Evolutionary conservation across 2,329 filamentous ascomycete genomes (phyloP).

Genomic region (Sporothrix sp.): DNA sequence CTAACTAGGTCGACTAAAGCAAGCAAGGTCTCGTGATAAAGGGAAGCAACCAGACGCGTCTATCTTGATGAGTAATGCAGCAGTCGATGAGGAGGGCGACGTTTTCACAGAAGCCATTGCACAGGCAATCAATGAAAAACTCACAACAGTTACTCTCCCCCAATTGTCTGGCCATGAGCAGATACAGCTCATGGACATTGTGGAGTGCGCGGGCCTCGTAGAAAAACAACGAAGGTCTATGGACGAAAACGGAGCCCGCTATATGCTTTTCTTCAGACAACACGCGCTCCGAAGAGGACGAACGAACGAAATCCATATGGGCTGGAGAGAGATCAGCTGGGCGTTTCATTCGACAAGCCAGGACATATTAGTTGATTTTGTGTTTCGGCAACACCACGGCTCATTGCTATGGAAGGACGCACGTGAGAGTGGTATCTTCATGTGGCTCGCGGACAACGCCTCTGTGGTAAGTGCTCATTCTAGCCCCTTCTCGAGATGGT

Average conservation of each 20-base stretch:
- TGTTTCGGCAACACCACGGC: constrained; percentile 68
- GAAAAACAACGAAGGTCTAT: constrained; percentile 82
- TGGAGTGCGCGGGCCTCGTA: constrained; percentile 74
- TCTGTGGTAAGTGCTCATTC: constrained; percentile 52
- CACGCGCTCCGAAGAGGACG: constrained; percentile 61
- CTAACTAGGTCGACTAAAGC: background rate
- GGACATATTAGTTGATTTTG: constrained; percentile 79
- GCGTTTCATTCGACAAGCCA: constrained; percentile 78
- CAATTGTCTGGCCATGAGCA: constrained; percentile 79
- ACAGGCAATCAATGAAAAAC: constrained; percentile 59
- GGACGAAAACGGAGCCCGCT: constrained; percentile 81
- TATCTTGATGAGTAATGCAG: constrained; percentile 26
- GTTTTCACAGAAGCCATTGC: constrained; percentile 64
- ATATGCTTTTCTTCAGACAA: constrained; percentile 79
- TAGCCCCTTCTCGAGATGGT: constrained; percentile 13
- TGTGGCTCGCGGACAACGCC: constrained; percentile 76
- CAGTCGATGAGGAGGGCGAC: constrained; percentile 45
- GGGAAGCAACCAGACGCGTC: constrained; percentile 22
- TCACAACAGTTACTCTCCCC: constrained; percentile 65
- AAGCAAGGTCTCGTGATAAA: background rate
- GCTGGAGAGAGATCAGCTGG: constrained; percentile 74
- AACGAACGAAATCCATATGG: constrained; percentile 55
- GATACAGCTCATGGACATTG: constrained; percentile 72
- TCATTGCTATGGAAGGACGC: constrained; percentile 79
- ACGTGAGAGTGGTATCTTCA: constrained; percentile 78